Base-by-base conservation (phyloP, 2,329 filamentous ascomycete genomes). In the Trichoderma semiorbis region DNA sequence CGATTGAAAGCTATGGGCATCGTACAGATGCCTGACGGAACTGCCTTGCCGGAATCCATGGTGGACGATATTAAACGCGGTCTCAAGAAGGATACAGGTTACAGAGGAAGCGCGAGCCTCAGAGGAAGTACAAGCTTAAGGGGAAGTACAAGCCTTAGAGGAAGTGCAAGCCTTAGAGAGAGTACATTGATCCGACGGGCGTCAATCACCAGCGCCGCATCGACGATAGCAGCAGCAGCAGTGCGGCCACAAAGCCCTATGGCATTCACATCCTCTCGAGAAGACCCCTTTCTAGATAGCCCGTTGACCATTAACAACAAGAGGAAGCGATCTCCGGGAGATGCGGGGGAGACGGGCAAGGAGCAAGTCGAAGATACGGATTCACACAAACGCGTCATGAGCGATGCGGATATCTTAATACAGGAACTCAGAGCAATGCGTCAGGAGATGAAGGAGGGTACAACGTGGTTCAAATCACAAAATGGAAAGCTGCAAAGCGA, bases 11-110 rank as follows among this genome's bases (percentile, higher is more conserved):
- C 84, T 55, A 85, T 85, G 84, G 84, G 84, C 11, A 82, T 88
- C 21, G 85, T 87, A 3, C 85, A 84, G 73, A 84, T 87, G 82
- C 82, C 85, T 5, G 84, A 89, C 73, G 83, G 87, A n/a, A 83
- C 85, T 62, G 86, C 85, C 73, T 75, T 88, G 3, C 87, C 86
- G 7, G 86, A 89, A 73, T 81, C 82, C 3, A 80, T 89, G 53
- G 85, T 85, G 14, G 75, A 82, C 43, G 83, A 86, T 30, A 83
- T 85, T n/a, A 61, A 50, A 75, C 76, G 83, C 69, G 80, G 82
- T 60, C 82, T 82, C 30, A 83, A 81, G 73, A 80, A 80, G 7
- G 83, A 81, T 69, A 75, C 79, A 1, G 81, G 81, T 32, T 34
- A 36, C 2, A 68, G 55, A 10, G 34, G 53, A 34, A 62, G 24